Percentiles rank a stretch among this genome's conserved stretches.
phyloP scores from a whole-genome alignment of 768 basidiomycete genomes.

The Mycena kentingensis region DNA sequence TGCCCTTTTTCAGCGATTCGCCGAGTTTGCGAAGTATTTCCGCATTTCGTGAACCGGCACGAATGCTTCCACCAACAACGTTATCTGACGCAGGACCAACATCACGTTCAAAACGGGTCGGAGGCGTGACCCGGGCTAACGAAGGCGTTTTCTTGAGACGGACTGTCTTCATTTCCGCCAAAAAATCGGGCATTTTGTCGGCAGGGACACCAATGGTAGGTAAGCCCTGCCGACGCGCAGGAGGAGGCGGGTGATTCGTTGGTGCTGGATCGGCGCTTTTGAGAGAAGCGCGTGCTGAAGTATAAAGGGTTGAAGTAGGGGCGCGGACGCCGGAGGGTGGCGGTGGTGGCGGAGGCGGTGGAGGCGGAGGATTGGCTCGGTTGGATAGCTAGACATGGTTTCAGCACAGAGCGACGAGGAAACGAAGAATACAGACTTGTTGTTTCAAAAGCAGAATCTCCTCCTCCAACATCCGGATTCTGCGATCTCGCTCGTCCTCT shows the following conservation, averaged over 20 bases:
- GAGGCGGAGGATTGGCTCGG: conserved; percentile 39
- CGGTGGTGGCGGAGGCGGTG: conserved; percentile 48
- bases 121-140: conserved; percentile 8
- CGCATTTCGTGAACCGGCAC: conserved; percentile 15
- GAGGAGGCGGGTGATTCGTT: conserved; percentile 51
- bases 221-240: conserved; percentile 54
- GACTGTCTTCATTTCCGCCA: conserved; percentile 78
- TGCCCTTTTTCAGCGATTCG: conserved; percentile 14
- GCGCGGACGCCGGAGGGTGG: conserved; percentile 31
- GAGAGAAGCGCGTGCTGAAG: conserved; percentile 65
- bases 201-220: conserved; percentile 73
- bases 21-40: conserved; percentile 23
- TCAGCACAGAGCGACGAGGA: background rate
- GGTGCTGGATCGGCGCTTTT: conserved; percentile 60
- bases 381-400: conserved; percentile 48
- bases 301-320: conserved; percentile 44
- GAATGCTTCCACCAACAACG: conserved; percentile 3
- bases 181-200: conserved; percentile 82
- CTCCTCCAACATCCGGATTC: conserved; percentile 63
- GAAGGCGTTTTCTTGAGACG: conserved; percentile 59
- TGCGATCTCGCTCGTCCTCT: conserved; percentile 45
- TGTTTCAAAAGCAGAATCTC: conserved; percentile 62
- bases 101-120: conserved; percentile 2
- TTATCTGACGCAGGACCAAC: conserved; percentile 14
- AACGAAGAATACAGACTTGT: conserved; percentile 43